Evolutionary conservation across 352 stramenopile species (phyloP), one percentile per base, ranked within the genome.

Genomic region (Globisporangium apiculatum): DNA sequence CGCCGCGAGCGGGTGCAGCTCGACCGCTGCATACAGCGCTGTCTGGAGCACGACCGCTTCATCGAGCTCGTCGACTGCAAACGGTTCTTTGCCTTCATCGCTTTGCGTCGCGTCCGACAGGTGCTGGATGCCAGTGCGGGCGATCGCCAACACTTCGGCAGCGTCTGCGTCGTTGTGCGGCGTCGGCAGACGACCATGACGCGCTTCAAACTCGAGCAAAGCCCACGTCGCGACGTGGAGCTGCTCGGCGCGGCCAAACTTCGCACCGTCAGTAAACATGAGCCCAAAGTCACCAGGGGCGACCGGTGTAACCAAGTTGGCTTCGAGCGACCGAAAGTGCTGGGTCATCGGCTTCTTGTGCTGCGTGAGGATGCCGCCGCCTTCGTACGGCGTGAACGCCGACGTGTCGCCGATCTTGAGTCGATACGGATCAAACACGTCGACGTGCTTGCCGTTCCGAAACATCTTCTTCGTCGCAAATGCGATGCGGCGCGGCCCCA

Each of bases 401-500:
- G 79, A 88, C 8, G 84, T 94, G 61, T 91, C 84, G 4, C 84
- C 82, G 55, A 94, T 89, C 60, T 91, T 86, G 24, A 94, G 61
- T 6, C 80, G 77, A 51, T 92, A 94, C 35, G 84, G 71, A 51
- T 94, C 84, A 59, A 94, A 94, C 2, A 94, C 84, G 51, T 91
- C 81, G 55, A 86, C 80, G 59, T 91, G 72, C 64, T 94, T 94
- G 60, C 84, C 84, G 55, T 92, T 88, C 50, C 84, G 82, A 60
- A 87, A 91, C 50, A 90, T 73, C 64, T 94, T 94, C 66, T 88
- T 91, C 64, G 84, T 91, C 36, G 79, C 79, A 71, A 91, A 94
- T 54, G 81, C 69, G 58, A 94, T 91, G 41, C 84, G 79, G 11
- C 79, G 73, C 10, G 84, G 71, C 0, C 81, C 81, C 74, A 87